Percentiles rank a stretch among this genome's conserved stretches.
Conservation (phyloP, 1,139 yeast species). For the Entelexis sorbosivorans region DNA sequence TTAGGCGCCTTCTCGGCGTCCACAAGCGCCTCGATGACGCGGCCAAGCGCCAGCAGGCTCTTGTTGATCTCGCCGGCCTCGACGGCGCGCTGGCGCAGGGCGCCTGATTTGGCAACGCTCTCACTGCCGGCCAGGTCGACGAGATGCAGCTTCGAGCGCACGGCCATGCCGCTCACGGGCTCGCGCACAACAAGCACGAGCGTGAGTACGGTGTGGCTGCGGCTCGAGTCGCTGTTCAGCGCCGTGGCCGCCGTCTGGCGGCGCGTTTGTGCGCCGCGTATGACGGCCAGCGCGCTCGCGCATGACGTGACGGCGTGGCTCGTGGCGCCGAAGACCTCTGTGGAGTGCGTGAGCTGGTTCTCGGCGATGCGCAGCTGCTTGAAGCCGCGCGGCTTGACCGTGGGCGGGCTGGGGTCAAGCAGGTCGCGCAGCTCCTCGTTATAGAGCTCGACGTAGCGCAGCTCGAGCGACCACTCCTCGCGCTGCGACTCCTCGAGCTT, state of each 20-base stretch:
- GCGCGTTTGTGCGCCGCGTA: conserved; percentile 42
- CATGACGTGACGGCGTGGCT: conserved; percentile 36
- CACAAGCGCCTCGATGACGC: conserved; percentile 67
- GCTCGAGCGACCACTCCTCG: conserved; percentile 48
- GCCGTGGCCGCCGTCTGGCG: conserved; percentile 60
- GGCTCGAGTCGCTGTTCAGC: conserved; percentile 36
- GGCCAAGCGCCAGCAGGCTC: conserved; percentile 66
- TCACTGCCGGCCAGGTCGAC: conserved; percentile 90
- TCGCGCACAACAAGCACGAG: conserved; percentile 39
- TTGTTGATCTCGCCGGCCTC: conserved; percentile 76
- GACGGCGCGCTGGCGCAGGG: conserved; percentile 63
- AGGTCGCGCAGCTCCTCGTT: conserved; percentile 63
- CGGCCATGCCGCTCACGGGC: conserved; percentile 28
- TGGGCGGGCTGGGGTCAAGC: conserved; percentile 26
- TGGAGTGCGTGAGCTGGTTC: conserved; percentile 32
- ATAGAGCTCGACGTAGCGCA: conserved; percentile 62
- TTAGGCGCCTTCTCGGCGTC: conserved; percentile 24
- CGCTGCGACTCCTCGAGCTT: conserved; percentile 30
- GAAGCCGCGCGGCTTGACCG: not conserved
- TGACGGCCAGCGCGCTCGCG: conserved; percentile 35
- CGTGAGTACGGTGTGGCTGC: conserved; percentile 68
- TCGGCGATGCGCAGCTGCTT: conserved; percentile 38
- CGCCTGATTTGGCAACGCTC: conserved; percentile 69
- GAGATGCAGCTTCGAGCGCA: conserved; percentile 53
- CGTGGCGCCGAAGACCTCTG: conserved; percentile 41